Base-by-base conservation (phyloP, 192 early-diverging fungal genomes). In the Dissophora ornata region DNA sequence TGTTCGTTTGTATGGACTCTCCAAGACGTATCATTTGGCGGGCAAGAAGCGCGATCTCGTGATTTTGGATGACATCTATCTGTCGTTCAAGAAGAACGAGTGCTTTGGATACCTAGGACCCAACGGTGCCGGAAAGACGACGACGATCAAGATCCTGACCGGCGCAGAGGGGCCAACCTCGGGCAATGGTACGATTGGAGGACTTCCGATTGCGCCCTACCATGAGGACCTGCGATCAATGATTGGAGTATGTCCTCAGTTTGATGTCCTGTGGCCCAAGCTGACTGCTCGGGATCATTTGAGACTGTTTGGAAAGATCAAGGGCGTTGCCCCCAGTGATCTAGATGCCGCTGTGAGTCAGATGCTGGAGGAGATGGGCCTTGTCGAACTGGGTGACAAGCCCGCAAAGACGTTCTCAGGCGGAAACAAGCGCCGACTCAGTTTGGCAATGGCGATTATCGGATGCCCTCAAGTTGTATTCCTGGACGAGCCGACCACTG, bases 401-500 rank as follows among this genome's bases (percentile, higher is more conserved):
- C 57, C 28, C n/a, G 40, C 59, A 28, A 58, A 75, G 52, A 63
- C 89, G 1, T 93, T 89, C 16, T 86, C 83, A 5, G 89, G 90
- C 13, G 90, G 89, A 44, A 89, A 91, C 62, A 85, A 86, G 69
- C 87, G 88, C 63, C 84, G 89, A 45, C 80, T 85, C 47, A 83
- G 81, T 54, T 87, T 89, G 36, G 85, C 86, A 8, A 85, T 84
- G 52, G 85, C 84, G 50, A 79, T 90, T 1, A 85, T 87, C 8
- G 87, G 82, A 30, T 79, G 86, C 75, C 88, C 90, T n/a, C 85
- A 87, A 56, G 80, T 91, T 33, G 85, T 96, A 28, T 92, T 96
- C 78, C 81, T 95, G 49, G 93, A 95, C 75, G 95, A 91, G 69
- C 95, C 95, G 12, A 95, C 93, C 0, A 91, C 89, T 0, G 95